These are phyloP conservation scores for Eremothecium cymbalariae DNA, from an alignment of 1,139 yeast genomes.

Conservation along the genomic window DNA sequence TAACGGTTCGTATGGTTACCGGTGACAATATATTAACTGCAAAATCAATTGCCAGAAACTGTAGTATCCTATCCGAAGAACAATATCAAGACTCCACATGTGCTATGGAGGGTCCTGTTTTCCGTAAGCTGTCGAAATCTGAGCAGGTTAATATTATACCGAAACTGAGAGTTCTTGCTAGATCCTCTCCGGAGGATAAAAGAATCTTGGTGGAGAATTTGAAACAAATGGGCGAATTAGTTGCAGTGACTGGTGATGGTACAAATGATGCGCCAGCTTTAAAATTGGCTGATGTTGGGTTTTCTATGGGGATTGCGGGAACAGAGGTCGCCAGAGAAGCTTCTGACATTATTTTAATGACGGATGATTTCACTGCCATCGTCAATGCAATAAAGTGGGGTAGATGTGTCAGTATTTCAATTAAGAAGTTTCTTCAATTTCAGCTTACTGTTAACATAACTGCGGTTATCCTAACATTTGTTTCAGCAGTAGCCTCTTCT, in stretches of 20 bases:
- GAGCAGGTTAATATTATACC: slow-evolving; percentile 61
- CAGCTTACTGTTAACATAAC: slow-evolving; percentile 94
- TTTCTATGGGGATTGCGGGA: slow-evolving; percentile 90
- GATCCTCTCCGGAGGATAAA: slow-evolving; percentile 95
- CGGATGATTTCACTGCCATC: slow-evolving; percentile 89
- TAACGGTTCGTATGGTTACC: slow-evolving; percentile 92
- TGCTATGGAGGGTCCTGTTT: slow-evolving; percentile 89
- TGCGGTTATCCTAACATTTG: slow-evolving; percentile 87
- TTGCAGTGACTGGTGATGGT: slow-evolving; percentile 98
- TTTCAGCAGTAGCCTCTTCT: slow-evolving; percentile 79
- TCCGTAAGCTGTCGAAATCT: slow-evolving; percentile 55
- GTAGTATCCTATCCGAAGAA: slow-evolving; percentile 61
- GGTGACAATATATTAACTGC: slow-evolving; percentile 93
- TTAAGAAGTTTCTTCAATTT: slow-evolving; percentile 90
- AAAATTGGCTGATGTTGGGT: slow-evolving; percentile 85
- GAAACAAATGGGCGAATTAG: slow-evolving; percentile 77
- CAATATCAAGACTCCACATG: slow-evolving; percentile 48
- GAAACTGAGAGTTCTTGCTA: slow-evolving; percentile 71
- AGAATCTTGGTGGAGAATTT: slow-evolving; percentile 77
- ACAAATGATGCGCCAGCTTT: slow-evolving; percentile 95
- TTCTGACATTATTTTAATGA: slow-evolving; percentile 88
- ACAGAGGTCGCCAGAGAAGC: slow-evolving; percentile 95
- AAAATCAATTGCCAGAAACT: slow-evolving; percentile 75
- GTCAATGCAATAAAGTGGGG: slow-evolving; percentile 99
- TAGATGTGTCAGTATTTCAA: slow-evolving; percentile 89